Evolutionary conservation across 2,329 filamentous ascomycete genomes (phyloP), one percentile per base, ranked within the genome.

Genomic region (Aspergillus sclerotialis): DNA sequence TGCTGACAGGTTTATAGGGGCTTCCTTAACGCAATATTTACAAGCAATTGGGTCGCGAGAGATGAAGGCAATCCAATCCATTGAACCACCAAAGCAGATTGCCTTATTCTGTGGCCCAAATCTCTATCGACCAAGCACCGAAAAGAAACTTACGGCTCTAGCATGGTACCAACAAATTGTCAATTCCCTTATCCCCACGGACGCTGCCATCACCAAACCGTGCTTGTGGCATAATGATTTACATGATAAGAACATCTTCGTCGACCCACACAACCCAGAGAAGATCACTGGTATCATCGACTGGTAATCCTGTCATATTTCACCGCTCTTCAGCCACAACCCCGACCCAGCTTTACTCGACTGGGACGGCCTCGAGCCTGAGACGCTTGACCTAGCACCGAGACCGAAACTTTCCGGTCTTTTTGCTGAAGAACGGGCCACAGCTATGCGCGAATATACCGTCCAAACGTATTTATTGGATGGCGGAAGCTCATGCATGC

Each of bases 221-320:
- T 39, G 33, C 36, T 42, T 57, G 32, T 59, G 52, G 49, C 52
- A 56, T 37, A 42, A 52, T 38, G 48, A 56, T 44, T 36, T 56
- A 14, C 48, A 56, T 30, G 40, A 47, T 40, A 48, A 52, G 14
- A 57, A 56, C 37, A 38, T 60, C 33, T 60, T 58, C 17, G 45
- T 59, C 18, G 54, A 60, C 39, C 52, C 49, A 13, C 9, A 46
- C 6, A 45, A 56, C 26, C 43, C 48, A 1, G 43, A 34, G 35
- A 44, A 37, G 4, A 52, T 58, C 14, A 46, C 48, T 4, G 43
- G 47, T 8, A 55, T 60, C 5, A 55, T 60, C 16, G 50, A 58
- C 40, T 58, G 52, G 54, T 51, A 59, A 36, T 52, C 48, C 15
- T 44, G 41, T 13, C 50, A 56, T 25, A 36, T 56, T 30, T 48